phyloP scores from a whole-genome alignment of 73 alveolate genomes.

The Stentor roeselii region DNA sequence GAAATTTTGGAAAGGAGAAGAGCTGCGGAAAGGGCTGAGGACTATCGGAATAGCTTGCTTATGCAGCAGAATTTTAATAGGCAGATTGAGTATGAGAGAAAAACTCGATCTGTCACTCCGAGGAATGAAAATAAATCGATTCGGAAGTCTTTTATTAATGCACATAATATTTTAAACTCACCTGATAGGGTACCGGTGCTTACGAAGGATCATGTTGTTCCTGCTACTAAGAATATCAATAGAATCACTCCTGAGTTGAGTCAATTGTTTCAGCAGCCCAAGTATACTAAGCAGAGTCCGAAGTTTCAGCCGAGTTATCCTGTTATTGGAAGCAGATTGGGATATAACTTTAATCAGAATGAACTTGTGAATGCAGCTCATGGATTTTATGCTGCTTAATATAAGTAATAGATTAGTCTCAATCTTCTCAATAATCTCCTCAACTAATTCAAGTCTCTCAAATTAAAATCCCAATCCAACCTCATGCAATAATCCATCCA shows the following conservation, averaged over 20 bases:
- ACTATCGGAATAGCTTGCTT: neutral
- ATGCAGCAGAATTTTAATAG: neutral
- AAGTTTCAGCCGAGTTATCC: conserved; percentile 10
- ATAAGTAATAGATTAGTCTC: too few relatives aligned
- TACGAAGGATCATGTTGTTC: neutral
- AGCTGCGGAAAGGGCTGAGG: neutral
- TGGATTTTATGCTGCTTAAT: too few relatives aligned
- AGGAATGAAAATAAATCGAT: too few relatives aligned
- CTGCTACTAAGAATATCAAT: neutral
- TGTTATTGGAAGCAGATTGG: conserved; percentile 5
- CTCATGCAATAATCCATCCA: too few relatives aligned
- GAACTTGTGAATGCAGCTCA: too few relatives aligned
- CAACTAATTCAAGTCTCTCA: too few relatives aligned
- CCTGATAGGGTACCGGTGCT: neutral
- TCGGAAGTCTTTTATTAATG: too few relatives aligned
- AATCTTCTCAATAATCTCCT: too few relatives aligned
- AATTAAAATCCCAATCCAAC: too few relatives aligned
- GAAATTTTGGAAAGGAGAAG: neutral
- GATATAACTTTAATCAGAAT: too few relatives aligned
- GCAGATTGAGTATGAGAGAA: neutral
- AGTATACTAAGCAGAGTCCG: conserved; percentile 1
- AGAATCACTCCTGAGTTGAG: too few relatives aligned
- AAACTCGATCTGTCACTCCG: neutral
- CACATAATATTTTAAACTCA: too few relatives aligned
- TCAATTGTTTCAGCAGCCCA: conserved; percentile 8